Conservation (phyloP, 805 yeast genomes). For the Metschnikowia arizonensis region DNA sequence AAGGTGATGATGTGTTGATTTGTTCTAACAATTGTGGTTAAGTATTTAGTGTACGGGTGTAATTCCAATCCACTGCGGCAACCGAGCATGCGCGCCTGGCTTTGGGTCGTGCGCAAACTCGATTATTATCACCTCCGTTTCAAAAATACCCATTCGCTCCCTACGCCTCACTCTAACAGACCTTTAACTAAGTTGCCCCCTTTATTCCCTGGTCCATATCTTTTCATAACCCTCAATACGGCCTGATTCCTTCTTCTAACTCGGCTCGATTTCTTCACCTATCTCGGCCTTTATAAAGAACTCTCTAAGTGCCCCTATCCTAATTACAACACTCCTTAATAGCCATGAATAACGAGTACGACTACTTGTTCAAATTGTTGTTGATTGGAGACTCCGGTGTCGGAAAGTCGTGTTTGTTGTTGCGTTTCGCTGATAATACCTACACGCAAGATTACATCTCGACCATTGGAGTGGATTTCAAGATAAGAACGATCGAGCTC, state of each 20-base stretch:
- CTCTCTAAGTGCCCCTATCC: background rate
- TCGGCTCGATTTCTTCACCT: background rate
- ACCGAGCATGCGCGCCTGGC: slow-evolving; percentile 3
- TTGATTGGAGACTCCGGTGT: slow-evolving; percentile 98
- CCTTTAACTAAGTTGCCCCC: slow-evolving; percentile 2
- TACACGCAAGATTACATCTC: slow-evolving; percentile 96
- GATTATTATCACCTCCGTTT: slow-evolving; percentile 3
- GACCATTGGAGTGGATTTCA: slow-evolving; percentile 96
- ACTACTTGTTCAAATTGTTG: slow-evolving; percentile 88
- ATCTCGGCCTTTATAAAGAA: background rate
- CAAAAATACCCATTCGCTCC: slow-evolving; percentile 5
- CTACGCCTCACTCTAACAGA: background rate
- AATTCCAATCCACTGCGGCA: background rate
- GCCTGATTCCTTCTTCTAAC: background rate
- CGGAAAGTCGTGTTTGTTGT: slow-evolving; percentile 91
- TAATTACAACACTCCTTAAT: background rate
- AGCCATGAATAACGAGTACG: slow-evolving; percentile 89
- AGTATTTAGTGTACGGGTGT: slow-evolving; percentile 3
- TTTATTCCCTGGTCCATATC: background rate
- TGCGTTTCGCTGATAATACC: slow-evolving; percentile 96
- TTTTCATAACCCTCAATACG: background rate
- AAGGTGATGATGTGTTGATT: too few relatives aligned
- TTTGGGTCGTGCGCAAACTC: slow-evolving; percentile 7
- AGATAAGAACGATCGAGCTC: slow-evolving; percentile 82
- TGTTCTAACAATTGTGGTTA: too few relatives aligned